Base-by-base conservation (phyloP, 1,139 yeast species). In the Debaryomycetaceae sp. region DNA sequence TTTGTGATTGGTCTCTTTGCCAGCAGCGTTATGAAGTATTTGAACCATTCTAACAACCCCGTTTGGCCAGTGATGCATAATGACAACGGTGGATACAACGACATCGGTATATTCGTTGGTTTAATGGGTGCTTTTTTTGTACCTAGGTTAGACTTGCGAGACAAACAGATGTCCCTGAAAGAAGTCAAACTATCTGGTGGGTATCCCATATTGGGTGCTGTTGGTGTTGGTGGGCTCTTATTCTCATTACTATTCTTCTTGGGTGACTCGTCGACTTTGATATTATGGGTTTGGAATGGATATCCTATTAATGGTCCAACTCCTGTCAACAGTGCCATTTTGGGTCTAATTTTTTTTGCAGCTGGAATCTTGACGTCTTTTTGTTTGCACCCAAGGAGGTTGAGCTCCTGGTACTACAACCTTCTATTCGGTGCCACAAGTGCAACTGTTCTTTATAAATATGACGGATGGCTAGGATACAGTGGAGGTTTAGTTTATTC, bases 211-310 rank as follows among this genome's bases (percentile, higher is more conserved):
- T 63, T 78, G 17, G 78, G 89, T 1, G 78, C 86, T 1, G 48
- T 81, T 36, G 97, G 96, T 1, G 74, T 91, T 51, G 97, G 95
- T 27, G 83, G 91, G 0, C 72, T 85, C 47, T 62, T 90, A 40
- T 91, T 84, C 62, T 78, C 87, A 6, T 65, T 86, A 33, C 86
- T 85, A 56, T 87, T 95, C 9, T 80, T 84, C 68, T 66, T 91
- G 43, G 78, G 88, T 20, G 99, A 93, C 60, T 79, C 97, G 0
- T 84, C 95, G 4, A 87, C 95, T 6, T 75, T 91, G 44, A 85
- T 88, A 14, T 73, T 85, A 42, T 93, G 98, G 98, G 82, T 83
- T 11, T 93, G 98, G 98, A 87, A 85, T 51, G 99, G 99, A 1
- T 93, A 76, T 62, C 96, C 96, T 40, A 72, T 88, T 14, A 70